These are phyloP conservation scores for Mortierella sp. DNA, from an alignment of 371 early-diverging fungal species.

Conservation along the genomic window DNA sequence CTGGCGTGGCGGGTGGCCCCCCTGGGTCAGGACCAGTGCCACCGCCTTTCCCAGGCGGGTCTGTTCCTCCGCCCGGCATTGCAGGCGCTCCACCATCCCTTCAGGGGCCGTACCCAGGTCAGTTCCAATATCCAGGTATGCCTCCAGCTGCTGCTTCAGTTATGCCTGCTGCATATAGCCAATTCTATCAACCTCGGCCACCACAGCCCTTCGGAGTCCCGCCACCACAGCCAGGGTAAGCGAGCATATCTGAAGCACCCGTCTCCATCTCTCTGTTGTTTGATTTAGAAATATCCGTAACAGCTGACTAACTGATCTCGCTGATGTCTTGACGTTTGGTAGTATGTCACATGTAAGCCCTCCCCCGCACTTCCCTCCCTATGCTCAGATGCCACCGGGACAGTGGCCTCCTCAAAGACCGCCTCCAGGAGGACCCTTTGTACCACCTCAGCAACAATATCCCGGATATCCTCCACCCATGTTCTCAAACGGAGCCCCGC, in stretches of 20 bases:
- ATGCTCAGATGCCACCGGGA: conserved; percentile 44
- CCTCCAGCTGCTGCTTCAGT: conserved; percentile 55
- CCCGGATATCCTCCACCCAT: conserved; percentile 34
- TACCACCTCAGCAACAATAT: conserved; percentile 33
- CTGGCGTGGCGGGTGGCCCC: too few species aligned
- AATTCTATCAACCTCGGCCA: conserved; percentile 53
- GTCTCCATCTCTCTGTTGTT: too few species aligned
- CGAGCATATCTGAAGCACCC: too few species aligned
- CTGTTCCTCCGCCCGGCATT: conserved; percentile 19
- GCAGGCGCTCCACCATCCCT: conserved; percentile 23
- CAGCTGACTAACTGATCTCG: too few species aligned
- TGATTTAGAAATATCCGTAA: not conserved
- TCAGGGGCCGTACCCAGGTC: conserved; percentile 46
- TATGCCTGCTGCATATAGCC: conserved; percentile 56
- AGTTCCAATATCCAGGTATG: conserved; percentile 56
- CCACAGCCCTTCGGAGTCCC: conserved; percentile 41
- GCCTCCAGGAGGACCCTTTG: conserved; percentile 28
- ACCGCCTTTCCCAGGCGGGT: too few species aligned
- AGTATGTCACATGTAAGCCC: conserved; percentile 48
- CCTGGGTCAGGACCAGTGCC: conserved; percentile 13
- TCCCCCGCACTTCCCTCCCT: conserved; percentile 43
- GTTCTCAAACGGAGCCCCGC: conserved; percentile 31
- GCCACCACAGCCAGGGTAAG: conserved; percentile 49
- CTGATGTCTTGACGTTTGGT: not conserved
- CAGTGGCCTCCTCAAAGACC: conserved; percentile 50